These are phyloP conservation scores for Leishmania amazonensis DNA, from an alignment of 208 protist genomes.

Conservation along the genomic window DNA sequence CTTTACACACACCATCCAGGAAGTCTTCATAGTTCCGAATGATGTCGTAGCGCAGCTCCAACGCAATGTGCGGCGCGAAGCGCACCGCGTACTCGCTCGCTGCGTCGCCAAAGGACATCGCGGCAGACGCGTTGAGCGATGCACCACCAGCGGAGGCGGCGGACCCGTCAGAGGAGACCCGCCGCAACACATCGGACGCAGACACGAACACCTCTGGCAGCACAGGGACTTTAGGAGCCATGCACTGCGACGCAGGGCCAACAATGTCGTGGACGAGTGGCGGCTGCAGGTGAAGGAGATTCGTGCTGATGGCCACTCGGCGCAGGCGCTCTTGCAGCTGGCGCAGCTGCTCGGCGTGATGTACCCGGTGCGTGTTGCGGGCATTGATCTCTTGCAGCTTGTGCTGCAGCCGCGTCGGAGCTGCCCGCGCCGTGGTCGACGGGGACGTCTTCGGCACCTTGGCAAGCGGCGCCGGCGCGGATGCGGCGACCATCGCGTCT, in stretches of 20 bases:
- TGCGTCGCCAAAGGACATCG: constrained; percentile 29
- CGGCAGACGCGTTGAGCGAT: not conserved
- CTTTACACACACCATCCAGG: constrained; percentile 10
- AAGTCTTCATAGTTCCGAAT: constrained; percentile 47
- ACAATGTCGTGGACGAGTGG: constrained; percentile 67
- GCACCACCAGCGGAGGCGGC: not conserved
- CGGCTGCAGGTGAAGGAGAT: constrained; percentile 32
- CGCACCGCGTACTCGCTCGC: constrained; percentile 48
- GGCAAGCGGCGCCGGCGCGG: not conserved
- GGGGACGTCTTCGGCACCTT: constrained; percentile 10
- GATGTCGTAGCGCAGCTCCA: constrained; percentile 76
- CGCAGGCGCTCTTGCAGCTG: constrained; percentile 29
- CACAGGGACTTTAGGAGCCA: constrained; percentile 53
- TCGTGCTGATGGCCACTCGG: constrained; percentile 49
- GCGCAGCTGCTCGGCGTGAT: constrained; percentile 35
- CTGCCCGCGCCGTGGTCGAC: not conserved
- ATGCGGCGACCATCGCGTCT: constrained; percentile 5
- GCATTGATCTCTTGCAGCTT: constrained; percentile 49
- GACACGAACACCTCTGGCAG: constrained; percentile 64
- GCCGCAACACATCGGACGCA: not conserved
- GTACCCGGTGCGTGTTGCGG: constrained; percentile 37
- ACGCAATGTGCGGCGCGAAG: constrained; percentile 79
- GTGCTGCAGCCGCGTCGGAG: constrained; percentile 23
- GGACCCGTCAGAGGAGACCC: not conserved
- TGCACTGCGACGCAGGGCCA: constrained; percentile 41